phyloP scores from a whole-genome alignment of 495 filamentous ascomycete species.

The Talaromyces thailandensis region DNA sequence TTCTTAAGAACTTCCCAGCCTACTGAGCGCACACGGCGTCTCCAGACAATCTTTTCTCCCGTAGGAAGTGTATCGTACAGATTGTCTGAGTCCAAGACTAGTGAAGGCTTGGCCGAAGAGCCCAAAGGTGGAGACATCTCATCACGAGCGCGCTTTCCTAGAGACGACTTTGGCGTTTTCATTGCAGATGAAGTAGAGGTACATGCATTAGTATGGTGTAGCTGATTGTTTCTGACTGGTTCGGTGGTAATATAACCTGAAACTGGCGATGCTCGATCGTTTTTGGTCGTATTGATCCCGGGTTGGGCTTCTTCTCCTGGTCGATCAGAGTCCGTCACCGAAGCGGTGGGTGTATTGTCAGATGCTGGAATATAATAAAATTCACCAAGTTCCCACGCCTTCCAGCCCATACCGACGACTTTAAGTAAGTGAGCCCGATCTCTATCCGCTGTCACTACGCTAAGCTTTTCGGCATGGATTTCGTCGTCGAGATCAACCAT shows the following conservation, averaged over 20 bases:
- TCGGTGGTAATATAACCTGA: not conserved
- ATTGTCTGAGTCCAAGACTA: not conserved
- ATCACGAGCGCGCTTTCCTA: constrained; percentile 20
- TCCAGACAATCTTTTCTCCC: constrained; percentile 11
- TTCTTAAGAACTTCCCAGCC: constrained; percentile 33
- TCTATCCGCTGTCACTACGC: constrained; percentile 24
- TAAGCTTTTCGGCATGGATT: constrained; percentile 21
- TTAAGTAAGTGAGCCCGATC: constrained; percentile 25
- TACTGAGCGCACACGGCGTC: constrained; percentile 24
- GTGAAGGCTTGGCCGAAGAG: not conserved
- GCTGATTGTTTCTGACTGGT: not conserved
- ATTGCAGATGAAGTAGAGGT: not conserved
- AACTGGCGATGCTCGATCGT: not conserved
- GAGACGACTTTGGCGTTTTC: not conserved
- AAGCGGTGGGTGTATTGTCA: not conserved
- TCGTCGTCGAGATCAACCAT: constrained; percentile 31
- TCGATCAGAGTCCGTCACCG: not conserved
- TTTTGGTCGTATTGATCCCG: not conserved
- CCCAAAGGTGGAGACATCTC: not conserved
- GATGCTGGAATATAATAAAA: constrained; percentile 22
- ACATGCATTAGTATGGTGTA: not conserved
- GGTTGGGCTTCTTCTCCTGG: not conserved
- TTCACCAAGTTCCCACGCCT: constrained; percentile 27
- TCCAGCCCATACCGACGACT: constrained; percentile 31
- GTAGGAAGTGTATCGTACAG: constrained; percentile 5